Base-by-base conservation (phyloP, 345 rosid genomes). In the Cochlearia excelsa region DNA sequence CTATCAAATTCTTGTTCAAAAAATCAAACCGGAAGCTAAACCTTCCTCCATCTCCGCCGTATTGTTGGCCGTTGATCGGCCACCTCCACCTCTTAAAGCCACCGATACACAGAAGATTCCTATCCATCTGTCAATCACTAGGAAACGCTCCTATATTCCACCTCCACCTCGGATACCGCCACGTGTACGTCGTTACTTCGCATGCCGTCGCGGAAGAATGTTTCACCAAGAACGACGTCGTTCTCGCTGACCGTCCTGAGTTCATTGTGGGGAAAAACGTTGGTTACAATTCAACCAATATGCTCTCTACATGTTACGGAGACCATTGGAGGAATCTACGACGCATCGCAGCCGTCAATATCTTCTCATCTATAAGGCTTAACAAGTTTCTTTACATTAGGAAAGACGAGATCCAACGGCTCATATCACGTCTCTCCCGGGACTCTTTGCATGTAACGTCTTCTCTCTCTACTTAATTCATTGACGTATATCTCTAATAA, bases 201-300 rank as follows among this genome's bases (percentile, higher is more conserved):
- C 40, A 37, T 37, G 5, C 40, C 40, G 7, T 37, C 5, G 40
- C 0, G 2, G 72, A 81, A 45, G 86, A 83, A 65, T 85, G 88
- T 42, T 79, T 85, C 57, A 78, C 79, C 26, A 75, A 65, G 7
- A 79, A 79, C 41, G 83, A 83, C 51, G 43, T 74, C 42, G 58
- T 77, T 39, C 44, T 85, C 0, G 83, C 85, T 0, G 64, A 78
- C 50, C 81, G 84, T 1, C 82, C 82, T 4, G 44, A 10, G 4
- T 27, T 66, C 1, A 30, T 73, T 31, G 3, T 44, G 0, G 65
- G 69, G 26, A 79, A 79, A 61, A 66, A 80, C 69, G 2, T 85
- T 5, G 71, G 71, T 10, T 85, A 82, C 65, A 66, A 80, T 61
- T 10, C 53, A 50, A 75, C 82, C 16, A 61, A 63, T 28, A 40